Evolutionary conservation across 139 green algal genomes (phyloP).

Genomic region (Pseudopediastrum boryanum): DNA sequence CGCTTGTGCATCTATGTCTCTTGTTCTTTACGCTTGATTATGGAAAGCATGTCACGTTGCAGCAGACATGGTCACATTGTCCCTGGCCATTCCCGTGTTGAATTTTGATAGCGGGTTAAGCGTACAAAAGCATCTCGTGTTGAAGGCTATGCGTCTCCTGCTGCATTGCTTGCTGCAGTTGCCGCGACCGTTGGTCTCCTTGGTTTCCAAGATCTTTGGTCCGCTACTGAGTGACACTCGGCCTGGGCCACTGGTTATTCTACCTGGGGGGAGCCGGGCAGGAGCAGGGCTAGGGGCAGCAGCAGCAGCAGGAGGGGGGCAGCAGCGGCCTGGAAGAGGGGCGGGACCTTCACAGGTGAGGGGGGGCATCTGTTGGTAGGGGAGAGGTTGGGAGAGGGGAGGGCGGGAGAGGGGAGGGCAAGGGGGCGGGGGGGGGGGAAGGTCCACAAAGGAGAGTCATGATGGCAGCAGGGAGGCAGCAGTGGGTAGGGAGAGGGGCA

Average conservation of each 20-base stretch:
- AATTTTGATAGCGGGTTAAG: neutral
- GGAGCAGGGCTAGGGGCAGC: no score
- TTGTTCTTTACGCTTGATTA: no score
- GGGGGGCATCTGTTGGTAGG: neutral
- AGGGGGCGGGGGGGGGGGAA: neutral
- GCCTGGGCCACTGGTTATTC: conserved; percentile 11
- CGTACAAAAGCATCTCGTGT: neutral
- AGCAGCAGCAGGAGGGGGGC: neutral
- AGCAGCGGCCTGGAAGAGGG: no score
- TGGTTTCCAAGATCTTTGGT: neutral
- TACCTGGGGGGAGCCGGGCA: neutral
- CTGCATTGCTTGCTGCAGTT: neutral
- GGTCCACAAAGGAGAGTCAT: neutral
- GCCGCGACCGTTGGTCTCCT: neutral
- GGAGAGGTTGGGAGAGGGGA: neutral
- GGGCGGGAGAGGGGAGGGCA: conserved; percentile 15
- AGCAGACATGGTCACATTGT: neutral
- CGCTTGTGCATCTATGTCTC: neutral
- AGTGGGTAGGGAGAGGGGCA: no score
- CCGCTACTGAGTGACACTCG: conserved; percentile 16
- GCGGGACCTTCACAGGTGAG: no score
- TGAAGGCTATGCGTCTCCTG: neutral
- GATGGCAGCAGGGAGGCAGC: neutral
- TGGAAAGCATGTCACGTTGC: neutral
- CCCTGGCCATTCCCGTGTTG: neutral